A percentile compares a stretch with the other conserved stretches of the same genome.
Evolutionary conservation across 305 asterid genomes (phyloP).

Genomic region (Caryopteris hybrid): DNA sequence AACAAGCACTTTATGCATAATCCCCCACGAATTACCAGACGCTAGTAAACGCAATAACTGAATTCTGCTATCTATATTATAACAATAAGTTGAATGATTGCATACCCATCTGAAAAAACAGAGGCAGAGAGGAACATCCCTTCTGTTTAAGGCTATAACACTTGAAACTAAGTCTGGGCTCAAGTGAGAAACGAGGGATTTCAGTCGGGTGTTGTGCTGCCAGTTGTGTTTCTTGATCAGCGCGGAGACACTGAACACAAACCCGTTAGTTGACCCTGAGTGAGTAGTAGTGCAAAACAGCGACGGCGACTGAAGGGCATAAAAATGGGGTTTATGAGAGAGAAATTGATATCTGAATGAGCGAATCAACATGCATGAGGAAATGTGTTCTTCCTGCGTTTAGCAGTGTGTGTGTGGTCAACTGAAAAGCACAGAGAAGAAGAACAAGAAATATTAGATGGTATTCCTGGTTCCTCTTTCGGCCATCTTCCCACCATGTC

Average conservation of each 20-base stretch:
- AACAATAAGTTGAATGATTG: slow-evolving; percentile 41
- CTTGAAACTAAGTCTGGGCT: slow-evolving; percentile 32
- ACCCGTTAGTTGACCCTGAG: slow-evolving; percentile 8
- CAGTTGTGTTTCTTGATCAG: slow-evolving; percentile 33
- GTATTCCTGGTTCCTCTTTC: background rate
- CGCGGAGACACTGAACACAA: slow-evolving; percentile 19
- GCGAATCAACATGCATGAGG: slow-evolving; percentile 38
- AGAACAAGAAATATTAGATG: too few species aligned
- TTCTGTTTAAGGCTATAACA: slow-evolving; percentile 25
- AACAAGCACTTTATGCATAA: slow-evolving; percentile 29
- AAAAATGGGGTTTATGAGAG: slow-evolving; percentile 16
- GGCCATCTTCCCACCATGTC: too few species aligned
- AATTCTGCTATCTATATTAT: slow-evolving; percentile 28
- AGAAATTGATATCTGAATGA: slow-evolving; percentile 1
- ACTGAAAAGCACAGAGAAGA: background rate
- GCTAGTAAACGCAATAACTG: slow-evolving; percentile 22
- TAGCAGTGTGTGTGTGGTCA: background rate
- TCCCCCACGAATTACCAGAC: slow-evolving; percentile 16
- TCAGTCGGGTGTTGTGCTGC: slow-evolving; percentile 24
- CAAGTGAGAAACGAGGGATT: slow-evolving; percentile 41
- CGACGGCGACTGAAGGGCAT: slow-evolving; percentile 19
- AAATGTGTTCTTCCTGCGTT: background rate
- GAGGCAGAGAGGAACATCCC: slow-evolving; percentile 32
- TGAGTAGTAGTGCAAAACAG: slow-evolving; percentile 16
- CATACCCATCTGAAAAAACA: slow-evolving; percentile 40